Percentiles rank a stretch among this genome's conserved stretches.
These are phyloP conservation scores for Erythrobasidium yunnanense DNA, from an alignment of 768 basidiomycete species.

Conservation along the genomic window DNA sequence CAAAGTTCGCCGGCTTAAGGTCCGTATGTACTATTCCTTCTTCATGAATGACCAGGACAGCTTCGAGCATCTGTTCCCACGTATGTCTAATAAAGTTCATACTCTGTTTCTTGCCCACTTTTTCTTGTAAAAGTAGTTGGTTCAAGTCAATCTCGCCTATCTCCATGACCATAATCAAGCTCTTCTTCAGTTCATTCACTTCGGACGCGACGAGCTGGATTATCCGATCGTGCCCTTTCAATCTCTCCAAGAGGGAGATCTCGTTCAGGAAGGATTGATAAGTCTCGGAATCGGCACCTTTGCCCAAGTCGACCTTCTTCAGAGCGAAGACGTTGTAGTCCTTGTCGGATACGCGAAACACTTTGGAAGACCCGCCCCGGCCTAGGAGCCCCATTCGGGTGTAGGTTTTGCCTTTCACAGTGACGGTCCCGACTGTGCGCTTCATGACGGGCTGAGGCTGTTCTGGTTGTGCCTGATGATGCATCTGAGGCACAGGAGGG, in stretches of 20 bases:
- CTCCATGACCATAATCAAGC: constrained; percentile 72
- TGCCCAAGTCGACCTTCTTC: constrained; percentile 82
- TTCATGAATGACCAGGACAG: constrained; percentile 95
- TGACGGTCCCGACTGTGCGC: constrained; percentile 17
- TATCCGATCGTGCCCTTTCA: constrained; percentile 85
- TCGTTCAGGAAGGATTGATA: constrained; percentile 92
- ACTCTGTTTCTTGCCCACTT: constrained; percentile 70
- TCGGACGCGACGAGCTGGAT: constrained; percentile 86
- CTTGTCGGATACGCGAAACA: constrained; percentile 75
- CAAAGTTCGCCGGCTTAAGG: constrained; percentile 96
- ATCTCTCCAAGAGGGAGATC: constrained; percentile 79
- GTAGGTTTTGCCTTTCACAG: constrained; percentile 37
- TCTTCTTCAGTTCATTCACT: constrained; percentile 65
- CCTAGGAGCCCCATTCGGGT: constrained; percentile 50
- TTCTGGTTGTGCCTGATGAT: background rate
- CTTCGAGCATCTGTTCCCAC: constrained; percentile 99
- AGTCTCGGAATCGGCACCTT: constrained; percentile 68
- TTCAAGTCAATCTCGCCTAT: constrained; percentile 90
- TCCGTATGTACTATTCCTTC: constrained; percentile 99
- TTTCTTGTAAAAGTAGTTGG: constrained; percentile 66
- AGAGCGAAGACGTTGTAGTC: constrained; percentile 73
- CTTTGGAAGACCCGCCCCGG: constrained; percentile 87
- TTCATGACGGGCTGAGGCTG: background rate
- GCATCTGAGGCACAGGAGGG: background rate
- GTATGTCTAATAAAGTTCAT: constrained; percentile 91